Base-by-base conservation (phyloP, 2,329 filamentous ascomycete species). In the Fusarium pilosicola region DNA sequence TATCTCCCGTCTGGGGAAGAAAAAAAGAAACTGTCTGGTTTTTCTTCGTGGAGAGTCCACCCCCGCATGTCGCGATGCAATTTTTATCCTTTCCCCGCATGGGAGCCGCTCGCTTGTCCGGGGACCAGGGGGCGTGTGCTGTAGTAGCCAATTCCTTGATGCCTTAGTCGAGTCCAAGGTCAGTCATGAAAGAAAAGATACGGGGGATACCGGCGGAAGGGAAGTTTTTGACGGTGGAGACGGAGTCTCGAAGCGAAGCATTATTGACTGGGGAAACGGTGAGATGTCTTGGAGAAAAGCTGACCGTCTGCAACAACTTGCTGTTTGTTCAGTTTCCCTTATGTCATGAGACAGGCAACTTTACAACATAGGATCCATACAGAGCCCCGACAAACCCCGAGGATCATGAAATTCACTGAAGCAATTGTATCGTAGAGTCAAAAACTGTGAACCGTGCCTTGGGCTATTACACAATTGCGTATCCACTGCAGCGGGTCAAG, bases 11-110 rank as follows among this genome's bases (percentile, higher is more conserved):
- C 71, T 46, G 71, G 71, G 71, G 67, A 62, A 66, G 74, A 45
- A 49, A 26, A 26, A 71, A 57, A 58, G 44, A 59, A 57, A 22
- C 24, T 49, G 49, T 61, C 28, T 44, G 39, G 48, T 57, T 20
- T 48, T 65, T 66, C 38, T 42, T 60, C 54, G 26, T 62, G 56
- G 62, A 49, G 58, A 74, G 65, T 38, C 74, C 74, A 76, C 66
- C 71, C 74, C 74, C 74, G 74, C 74, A 76, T 74, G 71, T 30
- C 44, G 51, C 48, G 49, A 65, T 68, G 42, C 61, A 55, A 65
- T 70, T 70, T 69, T 64, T 46, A 62, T 73, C 46, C 54, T 66
- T 74, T 62, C 74, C 74, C 74, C 74, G 71, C 74, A 76, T 73
- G 69, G 59, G 69, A 75, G 69, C 73, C 72, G 73, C 71, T 74